Evolutionary conservation across 495 filamentous ascomycete species (phyloP).

Genomic region (Schizothecium vesticola): DNA sequence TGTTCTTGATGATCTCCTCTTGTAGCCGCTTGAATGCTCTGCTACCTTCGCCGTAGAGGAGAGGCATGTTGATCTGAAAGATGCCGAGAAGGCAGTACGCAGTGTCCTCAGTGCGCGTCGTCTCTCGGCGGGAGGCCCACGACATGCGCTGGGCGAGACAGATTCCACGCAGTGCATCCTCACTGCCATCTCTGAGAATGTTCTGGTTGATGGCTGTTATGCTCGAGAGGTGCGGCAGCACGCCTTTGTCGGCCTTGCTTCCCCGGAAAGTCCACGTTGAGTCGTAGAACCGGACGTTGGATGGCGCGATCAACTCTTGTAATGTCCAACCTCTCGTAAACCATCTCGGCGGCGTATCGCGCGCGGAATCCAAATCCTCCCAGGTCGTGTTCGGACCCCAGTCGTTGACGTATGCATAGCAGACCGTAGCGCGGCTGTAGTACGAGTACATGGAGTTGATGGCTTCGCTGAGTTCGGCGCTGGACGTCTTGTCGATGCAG

Average conservation of each 20-base stretch:
- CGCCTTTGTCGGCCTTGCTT: background rate
- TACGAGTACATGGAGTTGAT: constrained; percentile 6
- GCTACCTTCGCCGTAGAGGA: background rate
- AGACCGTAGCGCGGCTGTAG: background rate
- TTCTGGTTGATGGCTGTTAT: background rate
- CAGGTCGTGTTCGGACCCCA: background rate
- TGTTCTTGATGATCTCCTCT: background rate
- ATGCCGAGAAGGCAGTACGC: background rate
- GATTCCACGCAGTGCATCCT: background rate
- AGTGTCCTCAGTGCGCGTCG: background rate
- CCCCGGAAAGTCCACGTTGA: background rate
- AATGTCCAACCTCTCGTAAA: background rate
- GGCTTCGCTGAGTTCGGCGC: background rate
- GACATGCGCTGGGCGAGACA: background rate
- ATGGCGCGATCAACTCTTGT: background rate
- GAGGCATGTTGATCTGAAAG: constrained; percentile 2
- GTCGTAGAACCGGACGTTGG: background rate
- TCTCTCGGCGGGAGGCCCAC: background rate
- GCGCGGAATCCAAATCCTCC: background rate
- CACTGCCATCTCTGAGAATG: background rate
- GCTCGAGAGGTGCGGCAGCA: background rate
- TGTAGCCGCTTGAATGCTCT: background rate
- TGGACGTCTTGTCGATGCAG: constrained; percentile 3
- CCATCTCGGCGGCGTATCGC: background rate
- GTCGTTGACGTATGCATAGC: background rate